phyloP scores from a whole-genome alignment of 2,329 filamentous ascomycete species.

The Venturia pyrina region DNA sequence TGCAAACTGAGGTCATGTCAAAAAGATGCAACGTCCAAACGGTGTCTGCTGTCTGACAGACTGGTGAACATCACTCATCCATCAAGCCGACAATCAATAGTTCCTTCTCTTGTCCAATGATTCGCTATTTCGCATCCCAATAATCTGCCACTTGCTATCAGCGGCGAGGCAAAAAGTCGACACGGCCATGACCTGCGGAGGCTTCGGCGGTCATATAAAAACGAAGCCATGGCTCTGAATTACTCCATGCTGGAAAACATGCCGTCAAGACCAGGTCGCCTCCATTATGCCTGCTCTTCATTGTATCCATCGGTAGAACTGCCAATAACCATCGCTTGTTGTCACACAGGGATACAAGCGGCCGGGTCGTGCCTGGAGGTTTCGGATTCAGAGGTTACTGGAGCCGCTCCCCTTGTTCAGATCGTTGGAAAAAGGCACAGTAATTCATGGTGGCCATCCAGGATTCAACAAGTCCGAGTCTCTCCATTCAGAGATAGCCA shows the following conservation, averaged over 20 bases:
- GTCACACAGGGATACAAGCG: too few relatives aligned
- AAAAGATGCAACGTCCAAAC: too few relatives aligned
- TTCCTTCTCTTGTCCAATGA: neutral
- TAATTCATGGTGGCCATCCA: neutral
- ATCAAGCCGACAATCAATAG: neutral
- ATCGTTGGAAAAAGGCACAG: neutral
- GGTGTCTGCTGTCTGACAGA: too few relatives aligned
- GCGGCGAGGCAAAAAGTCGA: neutral
- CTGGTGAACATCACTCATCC: neutral
- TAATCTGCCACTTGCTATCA: neutral
- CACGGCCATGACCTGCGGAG: too few relatives aligned
- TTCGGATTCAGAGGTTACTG: neutral
- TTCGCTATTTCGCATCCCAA: neutral
- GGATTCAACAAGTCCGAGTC: neutral
- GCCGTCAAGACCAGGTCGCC: too few relatives aligned
- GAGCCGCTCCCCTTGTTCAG: neutral
- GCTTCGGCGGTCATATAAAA: too few relatives aligned
- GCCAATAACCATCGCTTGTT: too few relatives aligned
- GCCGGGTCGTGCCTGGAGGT: neutral
- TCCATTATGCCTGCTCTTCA: too few relatives aligned
- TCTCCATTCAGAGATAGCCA: neutral
- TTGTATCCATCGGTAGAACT: too few relatives aligned
- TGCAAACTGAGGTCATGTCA: too few relatives aligned
- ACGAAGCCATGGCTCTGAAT: too few relatives aligned
- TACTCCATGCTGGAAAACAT: too few relatives aligned